Evolutionary conservation across 2,329 filamentous ascomycete species (phyloP).

Genomic region (Domatiomyces catenatus): DNA sequence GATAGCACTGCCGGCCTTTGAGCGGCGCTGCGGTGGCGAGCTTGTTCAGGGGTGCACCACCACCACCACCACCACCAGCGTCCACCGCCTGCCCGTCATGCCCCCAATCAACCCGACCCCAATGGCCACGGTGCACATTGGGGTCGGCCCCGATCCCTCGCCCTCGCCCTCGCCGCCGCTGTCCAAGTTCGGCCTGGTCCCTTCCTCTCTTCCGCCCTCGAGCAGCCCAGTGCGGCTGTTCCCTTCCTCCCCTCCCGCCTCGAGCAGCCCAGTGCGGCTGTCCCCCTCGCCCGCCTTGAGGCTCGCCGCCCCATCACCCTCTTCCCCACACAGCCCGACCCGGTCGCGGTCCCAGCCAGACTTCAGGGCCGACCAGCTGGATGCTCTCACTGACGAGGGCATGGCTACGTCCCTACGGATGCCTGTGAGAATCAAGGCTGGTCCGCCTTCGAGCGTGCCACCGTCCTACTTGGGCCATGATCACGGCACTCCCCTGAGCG

Average conservation of each 20-base stretch:
- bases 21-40: not conserved
- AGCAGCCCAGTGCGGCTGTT: constrained; percentile 6
- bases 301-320: not conserved
- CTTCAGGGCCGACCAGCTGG: not conserved
- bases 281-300: not conserved
- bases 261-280: not conserved
- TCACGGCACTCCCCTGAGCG: constrained; percentile 28
- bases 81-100: constrained; percentile 1
- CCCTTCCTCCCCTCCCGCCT: not conserved
- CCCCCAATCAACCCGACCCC: constrained; percentile 6
- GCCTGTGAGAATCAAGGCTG: constrained; percentile 6
- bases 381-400: constrained; percentile 6
- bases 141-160: constrained; percentile 25
- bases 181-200: constrained; percentile 88
- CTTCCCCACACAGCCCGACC: not conserved
- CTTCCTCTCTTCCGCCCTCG: constrained; percentile 36
- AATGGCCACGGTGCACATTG: constrained; percentile 5
- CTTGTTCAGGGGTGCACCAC: too few relatives aligned
- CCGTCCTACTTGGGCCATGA: constrained; percentile 23
- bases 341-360: not conserved
- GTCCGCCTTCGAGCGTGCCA: not conserved
- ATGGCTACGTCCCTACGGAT: constrained; percentile 12
- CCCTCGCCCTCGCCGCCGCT: constrained; percentile 66
- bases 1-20: not conserved
- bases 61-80: not conserved